Evolutionary conservation across 495 filamentous ascomycete species (phyloP).

Genomic region (Penicillium manginii): DNA sequence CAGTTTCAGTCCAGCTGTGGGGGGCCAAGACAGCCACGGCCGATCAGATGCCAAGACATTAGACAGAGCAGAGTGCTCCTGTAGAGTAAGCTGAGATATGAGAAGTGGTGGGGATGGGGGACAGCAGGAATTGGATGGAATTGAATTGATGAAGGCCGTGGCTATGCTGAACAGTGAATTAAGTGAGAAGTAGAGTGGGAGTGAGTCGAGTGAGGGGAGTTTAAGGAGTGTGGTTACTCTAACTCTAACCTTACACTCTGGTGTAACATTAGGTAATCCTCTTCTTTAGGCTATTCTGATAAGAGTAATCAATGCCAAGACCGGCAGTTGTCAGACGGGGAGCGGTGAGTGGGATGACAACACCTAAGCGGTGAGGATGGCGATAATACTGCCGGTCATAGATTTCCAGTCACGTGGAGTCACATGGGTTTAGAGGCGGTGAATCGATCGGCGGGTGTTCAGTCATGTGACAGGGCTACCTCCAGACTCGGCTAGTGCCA

Average conservation of each 20-base stretch:
- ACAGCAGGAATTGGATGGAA: background rate
- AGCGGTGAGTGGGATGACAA: background rate
- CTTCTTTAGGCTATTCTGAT: too few relatives aligned
- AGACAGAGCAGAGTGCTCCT: background rate
- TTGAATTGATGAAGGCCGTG: background rate
- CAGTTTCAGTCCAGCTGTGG: background rate
- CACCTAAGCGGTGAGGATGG: background rate
- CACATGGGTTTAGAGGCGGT: too few relatives aligned
- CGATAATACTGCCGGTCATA: background rate
- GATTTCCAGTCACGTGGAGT: too few relatives aligned
- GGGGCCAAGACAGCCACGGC: background rate
- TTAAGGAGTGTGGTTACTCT: too few relatives aligned
- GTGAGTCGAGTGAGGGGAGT: too few relatives aligned
- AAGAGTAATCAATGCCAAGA: too few relatives aligned
- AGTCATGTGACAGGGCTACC: slow-evolving; percentile 26
- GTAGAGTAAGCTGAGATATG: too few relatives aligned
- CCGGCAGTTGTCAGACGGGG: too few relatives aligned
- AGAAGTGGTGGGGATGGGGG: background rate
- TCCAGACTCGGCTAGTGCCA: slow-evolving; percentile 23
- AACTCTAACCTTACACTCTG: too few relatives aligned
- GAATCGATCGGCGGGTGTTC: background rate
- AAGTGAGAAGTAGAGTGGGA: too few relatives aligned
- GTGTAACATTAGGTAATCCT: too few relatives aligned
- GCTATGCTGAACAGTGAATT: too few relatives aligned
- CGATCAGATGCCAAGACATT: background rate